Percentiles rank a stretch among this genome's conserved stretches.
Evolutionary conservation across 2,329 filamentous ascomycete species (phyloP).

Genomic region (Trichoderma harzianum): DNA sequence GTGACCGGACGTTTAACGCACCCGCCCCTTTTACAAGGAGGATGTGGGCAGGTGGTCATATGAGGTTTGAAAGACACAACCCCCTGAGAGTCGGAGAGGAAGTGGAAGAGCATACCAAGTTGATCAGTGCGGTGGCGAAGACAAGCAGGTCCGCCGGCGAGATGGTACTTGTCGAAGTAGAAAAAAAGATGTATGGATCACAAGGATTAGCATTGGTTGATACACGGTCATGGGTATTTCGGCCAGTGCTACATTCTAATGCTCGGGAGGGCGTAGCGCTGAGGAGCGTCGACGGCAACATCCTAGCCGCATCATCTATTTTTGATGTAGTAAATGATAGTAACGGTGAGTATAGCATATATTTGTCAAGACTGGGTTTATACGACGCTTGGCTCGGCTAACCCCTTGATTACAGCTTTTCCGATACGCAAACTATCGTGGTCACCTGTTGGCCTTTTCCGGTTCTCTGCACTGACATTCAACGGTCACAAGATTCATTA

Average conservation of each 20-base stretch:
- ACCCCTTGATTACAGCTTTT: conserved; percentile 3
- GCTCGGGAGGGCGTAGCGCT: background rate
- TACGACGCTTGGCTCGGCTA: background rate
- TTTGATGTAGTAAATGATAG: conserved; percentile 23
- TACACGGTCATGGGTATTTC: conserved; percentile 49
- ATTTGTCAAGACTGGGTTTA: background rate
- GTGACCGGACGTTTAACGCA: conserved; percentile 58
- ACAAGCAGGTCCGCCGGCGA: conserved; percentile 52
- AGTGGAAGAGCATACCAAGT: conserved; percentile 53
- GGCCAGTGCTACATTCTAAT: conserved; percentile 32
- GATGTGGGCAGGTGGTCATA: conserved; percentile 66
- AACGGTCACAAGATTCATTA: conserved; percentile 87
- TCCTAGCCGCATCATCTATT: conserved; percentile 22
- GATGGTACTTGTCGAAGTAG: conserved; percentile 63
- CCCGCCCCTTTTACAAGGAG: conserved; percentile 57
- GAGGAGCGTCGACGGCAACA: conserved; percentile 13
- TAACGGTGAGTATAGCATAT: conserved; percentile 20
- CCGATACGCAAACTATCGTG: conserved; percentile 36
- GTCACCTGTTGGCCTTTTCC: conserved; percentile 60
- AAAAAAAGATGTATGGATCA: conserved; percentile 55
- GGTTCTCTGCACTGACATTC: conserved; percentile 80
- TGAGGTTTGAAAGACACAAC: conserved; percentile 31
- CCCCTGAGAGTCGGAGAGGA: conserved; percentile 51
- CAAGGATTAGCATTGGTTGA: conserved; percentile 53
- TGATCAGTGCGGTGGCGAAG: conserved; percentile 54